Evolutionary conservation across 768 basidiomycete species (phyloP).

Genomic region (Phaffia australis): DNA sequence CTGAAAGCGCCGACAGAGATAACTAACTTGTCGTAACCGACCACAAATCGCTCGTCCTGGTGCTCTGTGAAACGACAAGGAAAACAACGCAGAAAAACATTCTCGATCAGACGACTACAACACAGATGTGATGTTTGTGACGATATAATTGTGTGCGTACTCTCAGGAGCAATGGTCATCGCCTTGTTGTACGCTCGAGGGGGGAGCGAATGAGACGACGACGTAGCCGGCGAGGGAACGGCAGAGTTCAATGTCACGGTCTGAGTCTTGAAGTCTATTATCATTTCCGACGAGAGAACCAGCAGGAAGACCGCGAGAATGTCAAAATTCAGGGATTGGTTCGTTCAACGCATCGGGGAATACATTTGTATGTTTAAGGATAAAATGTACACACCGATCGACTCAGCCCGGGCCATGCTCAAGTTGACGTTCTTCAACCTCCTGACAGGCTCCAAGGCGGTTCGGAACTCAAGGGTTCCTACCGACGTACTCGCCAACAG

Average conservation of each 20-base stretch:
- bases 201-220: constrained; percentile 19
- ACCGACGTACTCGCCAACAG: constrained; percentile 46
- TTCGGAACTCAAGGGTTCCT: constrained; percentile 72
- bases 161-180: constrained; percentile 36
- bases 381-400: constrained; percentile 45
- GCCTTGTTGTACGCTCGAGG: constrained; percentile 23
- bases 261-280: constrained; percentile 18
- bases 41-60: constrained; percentile 43
- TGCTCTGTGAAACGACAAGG: constrained; percentile 30
- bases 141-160: no score
- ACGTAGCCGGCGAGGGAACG: constrained; percentile 24
- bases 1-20: constrained; percentile 76
- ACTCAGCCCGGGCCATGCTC: constrained; percentile 11
- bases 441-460: constrained; percentile 66
- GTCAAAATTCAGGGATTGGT: constrained; percentile 55
- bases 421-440: constrained; percentile 29
- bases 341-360: constrained; percentile 27
- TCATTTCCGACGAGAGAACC: constrained; percentile 4
- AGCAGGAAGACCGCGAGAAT: constrained; percentile 35
- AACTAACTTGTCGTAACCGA: constrained; percentile 69
- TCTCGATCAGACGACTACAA: no score
- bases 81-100: constrained; percentile 28
- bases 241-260: constrained; percentile 19
- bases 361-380: constrained; percentile 48
- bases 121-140: no score